A percentile compares a stretch with the other conserved stretches of the same genome.
phyloP scores from a whole-genome alignment of 1,284 basidiomycete genomes.

The Marasmius fiardii region DNA sequence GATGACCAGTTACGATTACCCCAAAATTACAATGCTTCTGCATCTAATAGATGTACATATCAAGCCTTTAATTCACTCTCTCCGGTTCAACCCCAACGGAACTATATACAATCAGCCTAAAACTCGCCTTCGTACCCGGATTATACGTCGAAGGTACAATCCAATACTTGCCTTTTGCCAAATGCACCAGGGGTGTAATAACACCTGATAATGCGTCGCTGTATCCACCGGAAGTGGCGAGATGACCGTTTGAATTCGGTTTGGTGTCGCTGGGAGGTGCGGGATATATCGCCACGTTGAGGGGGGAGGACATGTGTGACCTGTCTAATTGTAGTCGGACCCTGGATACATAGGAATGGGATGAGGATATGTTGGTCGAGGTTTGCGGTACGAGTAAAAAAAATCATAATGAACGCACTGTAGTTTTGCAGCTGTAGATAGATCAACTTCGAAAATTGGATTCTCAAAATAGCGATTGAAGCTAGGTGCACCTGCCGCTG shows the following conservation, averaged over 20 bases:
- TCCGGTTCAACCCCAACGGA: conserved; percentile 22
- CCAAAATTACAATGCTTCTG: too few relatives aligned
- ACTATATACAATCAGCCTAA: conserved; percentile 64
- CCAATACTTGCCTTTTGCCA: conserved; percentile 65
- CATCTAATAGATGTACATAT: too few relatives aligned
- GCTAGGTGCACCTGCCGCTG: conserved; percentile 65
- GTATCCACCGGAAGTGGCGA: conserved; percentile 76
- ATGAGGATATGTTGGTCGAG: background rate
- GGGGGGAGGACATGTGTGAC: conserved; percentile 38
- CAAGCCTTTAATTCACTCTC: background rate
- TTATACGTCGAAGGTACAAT: conserved; percentile 74
- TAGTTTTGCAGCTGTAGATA: conserved; percentile 52
- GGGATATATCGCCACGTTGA: conserved; percentile 63
- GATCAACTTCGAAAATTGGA: conserved; percentile 63
- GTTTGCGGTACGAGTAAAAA: background rate
- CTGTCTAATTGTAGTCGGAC: conserved; percentile 62
- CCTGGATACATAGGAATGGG: conserved; percentile 37
- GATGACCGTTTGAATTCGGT: conserved; percentile 36
- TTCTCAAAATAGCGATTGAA: conserved; percentile 63
- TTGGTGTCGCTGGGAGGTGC: conserved; percentile 21
- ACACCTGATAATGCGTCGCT: conserved; percentile 70
- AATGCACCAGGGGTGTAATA: conserved; percentile 47
- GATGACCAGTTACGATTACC: background rate
- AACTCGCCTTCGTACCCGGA: conserved; percentile 52
- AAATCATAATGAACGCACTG: conserved; percentile 54